Evolutionary conservation across 1,284 basidiomycete species (phyloP).

Genomic region (Marasmius sp.): DNA sequence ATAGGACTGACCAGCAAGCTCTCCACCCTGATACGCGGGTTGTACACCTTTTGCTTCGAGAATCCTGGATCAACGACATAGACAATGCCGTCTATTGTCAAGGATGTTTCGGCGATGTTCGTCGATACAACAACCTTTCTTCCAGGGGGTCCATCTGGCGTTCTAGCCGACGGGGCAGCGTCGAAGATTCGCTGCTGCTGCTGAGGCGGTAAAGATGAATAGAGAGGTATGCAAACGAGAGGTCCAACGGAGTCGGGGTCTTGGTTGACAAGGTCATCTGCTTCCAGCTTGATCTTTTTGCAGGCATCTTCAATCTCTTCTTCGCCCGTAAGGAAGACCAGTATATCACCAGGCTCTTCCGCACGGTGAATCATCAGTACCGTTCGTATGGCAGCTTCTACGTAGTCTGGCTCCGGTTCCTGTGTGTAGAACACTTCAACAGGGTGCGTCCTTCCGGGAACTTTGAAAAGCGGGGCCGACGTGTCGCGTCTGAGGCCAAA

Average conservation of each 20-base stretch:
- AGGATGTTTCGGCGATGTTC: constrained; percentile 97
- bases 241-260: constrained; percentile 83
- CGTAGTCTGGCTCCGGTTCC: constrained; percentile 94
- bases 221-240: constrained; percentile 87
- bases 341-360: constrained; percentile 91
- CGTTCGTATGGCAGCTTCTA: constrained; percentile 95
- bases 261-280: constrained; percentile 74
- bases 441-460: constrained; percentile 94
- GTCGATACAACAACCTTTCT: constrained; percentile 96
- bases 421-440: constrained; percentile 97
- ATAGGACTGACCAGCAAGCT: constrained; percentile 93
- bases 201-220: constrained; percentile 89
- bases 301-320: constrained; percentile 99
- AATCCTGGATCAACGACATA: constrained; percentile 99
- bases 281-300: constrained; percentile 89
- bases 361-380: constrained; percentile 98
- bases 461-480: constrained; percentile 88
- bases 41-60: constrained; percentile 97
- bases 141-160: constrained; percentile 74
- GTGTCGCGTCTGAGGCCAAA: constrained; percentile 65
- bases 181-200: constrained; percentile 98
- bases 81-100: constrained; percentile 98
- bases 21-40: constrained; percentile 95
- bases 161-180: constrained; percentile 67
- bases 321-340: constrained; percentile 96